Evolutionary conservation across 257 asterid species (phyloP).

Genomic region (Orobanche coerulescens): DNA sequence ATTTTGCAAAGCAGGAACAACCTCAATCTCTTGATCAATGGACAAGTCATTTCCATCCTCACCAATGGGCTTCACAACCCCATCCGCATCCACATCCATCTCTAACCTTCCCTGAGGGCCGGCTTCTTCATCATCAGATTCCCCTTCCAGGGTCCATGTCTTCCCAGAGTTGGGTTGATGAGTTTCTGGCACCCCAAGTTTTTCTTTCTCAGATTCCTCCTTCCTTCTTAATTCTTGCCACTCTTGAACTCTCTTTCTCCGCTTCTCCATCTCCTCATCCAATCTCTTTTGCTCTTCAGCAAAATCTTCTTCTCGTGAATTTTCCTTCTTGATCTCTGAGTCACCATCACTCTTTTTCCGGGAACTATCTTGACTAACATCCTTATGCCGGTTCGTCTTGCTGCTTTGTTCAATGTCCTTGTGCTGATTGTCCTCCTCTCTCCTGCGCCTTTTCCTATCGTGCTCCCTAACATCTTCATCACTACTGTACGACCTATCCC

Average conservation of each 20-base stretch:
- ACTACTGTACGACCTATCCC: slow-evolving; percentile 38
- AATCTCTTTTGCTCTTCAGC: slow-evolving; percentile 76
- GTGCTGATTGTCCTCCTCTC: slow-evolving; percentile 45
- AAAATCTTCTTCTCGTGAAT: slow-evolving; percentile 55
- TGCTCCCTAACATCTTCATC: slow-evolving; percentile 54
- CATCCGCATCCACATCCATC: slow-evolving; percentile 42
- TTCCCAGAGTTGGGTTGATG: slow-evolving; percentile 60
- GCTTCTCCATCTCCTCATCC: slow-evolving; percentile 81
- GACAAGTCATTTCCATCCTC: slow-evolving; percentile 35
- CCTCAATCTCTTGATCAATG: slow-evolving; percentile 31
- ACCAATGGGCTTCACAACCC: slow-evolving; percentile 24
- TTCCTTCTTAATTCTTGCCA: slow-evolving; percentile 78
- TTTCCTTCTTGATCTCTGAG: slow-evolving; percentile 31
- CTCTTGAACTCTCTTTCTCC: slow-evolving; percentile 89
- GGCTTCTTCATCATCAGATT: slow-evolving; percentile 83
- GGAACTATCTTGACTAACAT: slow-evolving; percentile 37
- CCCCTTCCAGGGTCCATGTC: slow-evolving; percentile 85
- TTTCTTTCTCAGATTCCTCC: slow-evolving; percentile 67
- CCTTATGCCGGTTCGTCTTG: slow-evolving; percentile 34
- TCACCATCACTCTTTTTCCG: slow-evolving; percentile 39
- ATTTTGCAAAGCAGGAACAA: slow-evolving; percentile 30
- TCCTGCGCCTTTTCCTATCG: slow-evolving; percentile 61
- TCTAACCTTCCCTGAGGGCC: slow-evolving; percentile 37
- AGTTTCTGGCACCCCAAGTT: slow-evolving; percentile 44
- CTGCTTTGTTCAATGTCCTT: slow-evolving; percentile 40